A percentile compares a stretch with the other conserved stretches of the same genome.
Conservation (phyloP, 768 basidiomycete species). For the Panellus pusillus region DNA sequence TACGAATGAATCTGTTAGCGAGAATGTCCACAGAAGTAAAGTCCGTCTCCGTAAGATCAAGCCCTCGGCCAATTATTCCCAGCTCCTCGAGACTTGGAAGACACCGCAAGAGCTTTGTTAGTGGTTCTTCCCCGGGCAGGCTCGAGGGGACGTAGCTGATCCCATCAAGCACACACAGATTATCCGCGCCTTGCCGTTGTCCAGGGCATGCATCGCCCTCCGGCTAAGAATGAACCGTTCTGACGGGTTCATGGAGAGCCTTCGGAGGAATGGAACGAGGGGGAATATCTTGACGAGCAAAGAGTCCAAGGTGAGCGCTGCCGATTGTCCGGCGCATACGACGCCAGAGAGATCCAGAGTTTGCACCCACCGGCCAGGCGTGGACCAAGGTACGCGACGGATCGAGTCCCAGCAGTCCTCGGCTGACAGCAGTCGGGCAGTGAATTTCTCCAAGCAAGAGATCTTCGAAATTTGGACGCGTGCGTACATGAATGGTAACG, state of each 20-base stretch:
- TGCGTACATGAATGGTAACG: slow-evolving; percentile 67
- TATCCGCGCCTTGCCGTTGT: slow-evolving; percentile 47
- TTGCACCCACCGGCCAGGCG: slow-evolving; percentile 87
- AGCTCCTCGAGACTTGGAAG: slow-evolving; percentile 62
- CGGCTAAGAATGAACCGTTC: slow-evolving; percentile 53
- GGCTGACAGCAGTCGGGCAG: slow-evolving; percentile 53
- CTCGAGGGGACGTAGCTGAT: slow-evolving; percentile 48
- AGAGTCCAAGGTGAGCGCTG: slow-evolving; percentile 59
- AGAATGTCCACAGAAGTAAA: slow-evolving; percentile 28
- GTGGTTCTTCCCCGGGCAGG: slow-evolving; percentile 48
- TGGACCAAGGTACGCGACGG: slow-evolving; percentile 81
- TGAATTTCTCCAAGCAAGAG: slow-evolving; percentile 53
- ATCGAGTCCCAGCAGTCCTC: slow-evolving; percentile 89
- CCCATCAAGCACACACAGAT: slow-evolving; percentile 55
- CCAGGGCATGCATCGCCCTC: slow-evolving; percentile 53
- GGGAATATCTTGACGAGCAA: slow-evolving; percentile 66
- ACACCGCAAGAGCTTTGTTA: slow-evolving; percentile 55
- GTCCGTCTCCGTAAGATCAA: slow-evolving; percentile 54
- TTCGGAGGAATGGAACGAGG: slow-evolving; percentile 62
- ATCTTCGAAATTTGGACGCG: slow-evolving; percentile 46
- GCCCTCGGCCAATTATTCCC: slow-evolving; percentile 60
- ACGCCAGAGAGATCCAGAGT: slow-evolving; percentile 68
- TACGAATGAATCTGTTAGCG: slow-evolving; percentile 34
- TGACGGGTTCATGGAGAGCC: slow-evolving; percentile 53
- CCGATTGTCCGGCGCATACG: slow-evolving; percentile 40